Evolutionary conservation across 441 rosid species (phyloP), one percentile per base, ranked within the genome.

Genomic region (California macrophylla): DNA sequence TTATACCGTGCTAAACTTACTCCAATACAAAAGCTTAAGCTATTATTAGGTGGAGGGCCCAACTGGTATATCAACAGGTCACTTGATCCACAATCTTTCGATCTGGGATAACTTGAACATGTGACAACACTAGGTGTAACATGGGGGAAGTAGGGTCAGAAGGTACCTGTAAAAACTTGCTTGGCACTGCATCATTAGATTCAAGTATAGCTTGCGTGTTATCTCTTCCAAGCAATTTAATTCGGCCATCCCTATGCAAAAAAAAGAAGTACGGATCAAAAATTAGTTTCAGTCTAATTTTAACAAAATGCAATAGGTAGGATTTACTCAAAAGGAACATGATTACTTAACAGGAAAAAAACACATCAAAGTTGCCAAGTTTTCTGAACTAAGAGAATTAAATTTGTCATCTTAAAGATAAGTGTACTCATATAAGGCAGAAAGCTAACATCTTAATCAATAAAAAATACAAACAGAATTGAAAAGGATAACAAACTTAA

Each of bases 101-200:
- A 36, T 21, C 15, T 45, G 52, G 52, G 16, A 45, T 6, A n/a
- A 16, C 8, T 0, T n/a, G 7, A 52, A 15, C 60, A 54, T 9
- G 18, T 16, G 62, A 13, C 21, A 25, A 25, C 30, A 60, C 24
- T 24, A 25, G 16, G 24, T 25, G 29, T 58, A 23, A 58, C 16
- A 74, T 2, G 15, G 26, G 54, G 58, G 61, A 23, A 74, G 29
- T 16, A 20, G 69, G 62, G 29, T 66, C 26, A 67, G n/a, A n/a
- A 23, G 28, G 74, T 66, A 93, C 97, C 97, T 91, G 87, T 66
- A 89, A 70, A 75, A 86, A 84, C 83, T 80, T 91, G 95, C 90
- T 86, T 69, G 86, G 76, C 6, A 79, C 85, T 21, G 76, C 72
- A 70, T 89, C 95, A 47, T 79, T 84, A 20, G 93, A 91, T 50